A percentile compares a stretch with the other conserved stretches of the same genome.
phyloP scores from a whole-genome alignment of 2,329 filamentous ascomycete genomes.

The Cladosporium sp. region DNA sequence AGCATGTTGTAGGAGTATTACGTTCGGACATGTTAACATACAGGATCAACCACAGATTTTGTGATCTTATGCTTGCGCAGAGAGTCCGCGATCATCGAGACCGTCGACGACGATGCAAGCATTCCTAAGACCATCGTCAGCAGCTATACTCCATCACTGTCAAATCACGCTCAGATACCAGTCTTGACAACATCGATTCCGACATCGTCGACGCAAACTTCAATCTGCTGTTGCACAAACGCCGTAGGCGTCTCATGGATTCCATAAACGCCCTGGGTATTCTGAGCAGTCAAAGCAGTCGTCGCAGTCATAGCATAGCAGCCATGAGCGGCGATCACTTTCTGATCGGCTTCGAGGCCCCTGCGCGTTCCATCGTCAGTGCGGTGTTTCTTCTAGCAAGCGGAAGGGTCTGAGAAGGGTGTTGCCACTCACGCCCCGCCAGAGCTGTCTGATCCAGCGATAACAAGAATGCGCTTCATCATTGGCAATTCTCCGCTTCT shows the following conservation, averaged over 20 bases:
- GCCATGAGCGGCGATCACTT: constrained; percentile 84
- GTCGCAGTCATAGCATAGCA: constrained; percentile 97
- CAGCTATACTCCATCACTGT: not conserved
- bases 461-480: constrained; percentile 63
- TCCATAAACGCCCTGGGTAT: constrained; percentile 77
- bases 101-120: constrained; percentile 69
- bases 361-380: constrained; percentile 42
- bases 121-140: constrained; percentile 56
- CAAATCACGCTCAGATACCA: constrained; percentile 47
- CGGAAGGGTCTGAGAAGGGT: not conserved
- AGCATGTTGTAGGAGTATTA: not conserved
- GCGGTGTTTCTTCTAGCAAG: constrained; percentile 3
- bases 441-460: constrained; percentile 86
- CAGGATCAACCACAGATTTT: constrained; percentile 68
- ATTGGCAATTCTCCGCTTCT: not conserved
- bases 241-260: constrained; percentile 74
- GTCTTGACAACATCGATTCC: constrained; percentile 88
- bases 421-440: constrained; percentile 73
- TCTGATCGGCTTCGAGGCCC: constrained; percentile 92
- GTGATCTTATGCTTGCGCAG: constrained; percentile 56
- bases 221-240: constrained; percentile 81
- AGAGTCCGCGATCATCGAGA: constrained; percentile 63
- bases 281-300: constrained; percentile 92
- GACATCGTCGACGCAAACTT: constrained; percentile 78
- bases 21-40: constrained; percentile 37